Evolutionary conservation across 1,139 yeast species (phyloP), one percentile per base, ranked within the genome.

Genomic region (Yamadazyma taylorii): DNA sequence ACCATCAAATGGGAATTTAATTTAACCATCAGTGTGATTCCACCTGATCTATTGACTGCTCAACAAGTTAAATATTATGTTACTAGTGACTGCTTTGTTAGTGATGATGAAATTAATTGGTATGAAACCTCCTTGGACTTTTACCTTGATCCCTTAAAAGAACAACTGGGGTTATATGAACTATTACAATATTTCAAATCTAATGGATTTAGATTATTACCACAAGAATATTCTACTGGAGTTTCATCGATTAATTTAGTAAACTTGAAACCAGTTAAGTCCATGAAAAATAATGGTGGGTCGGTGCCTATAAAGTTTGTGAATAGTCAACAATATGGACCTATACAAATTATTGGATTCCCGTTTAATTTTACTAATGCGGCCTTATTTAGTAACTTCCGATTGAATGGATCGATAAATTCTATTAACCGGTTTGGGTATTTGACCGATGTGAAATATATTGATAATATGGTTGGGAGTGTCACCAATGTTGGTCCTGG

Each of bases 381-480:
- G 1, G 21, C 46, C 2, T 30, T 48, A 3, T 82, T 82, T 49
- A 57, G 75, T 17, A 69, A 70, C 29, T 80, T 76, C 48, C 43
- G 51, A 13, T 58, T 77, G 4, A 51, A 56, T 11, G 86, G 85
- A 0, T 56, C 62, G n/a, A 47, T 79, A 3, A 70, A 71, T 40
- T 67, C 57, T 13, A 51, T 56, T 12, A 36, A 36, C 16, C 23
- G 10, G 24, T 34, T 44, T 16, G 68, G 63, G 3, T 70, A 66
- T 41, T 58, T 81, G 5, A 59, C 75, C 15, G 90, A 83, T 51
- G 55, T 70, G 3, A 69, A 75, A 45, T 83, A 71, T 48, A 53
- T 83, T 39, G 88, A 81, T 34, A 82, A 83, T 43, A 78, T 78
- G 75, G 66, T 70, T n/a, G 89, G 89, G 1, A 85, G 81, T 0